Evolutionary conservation across 2,329 filamentous ascomycete species (phyloP).

Genomic region (Venturia aucupariae): DNA sequence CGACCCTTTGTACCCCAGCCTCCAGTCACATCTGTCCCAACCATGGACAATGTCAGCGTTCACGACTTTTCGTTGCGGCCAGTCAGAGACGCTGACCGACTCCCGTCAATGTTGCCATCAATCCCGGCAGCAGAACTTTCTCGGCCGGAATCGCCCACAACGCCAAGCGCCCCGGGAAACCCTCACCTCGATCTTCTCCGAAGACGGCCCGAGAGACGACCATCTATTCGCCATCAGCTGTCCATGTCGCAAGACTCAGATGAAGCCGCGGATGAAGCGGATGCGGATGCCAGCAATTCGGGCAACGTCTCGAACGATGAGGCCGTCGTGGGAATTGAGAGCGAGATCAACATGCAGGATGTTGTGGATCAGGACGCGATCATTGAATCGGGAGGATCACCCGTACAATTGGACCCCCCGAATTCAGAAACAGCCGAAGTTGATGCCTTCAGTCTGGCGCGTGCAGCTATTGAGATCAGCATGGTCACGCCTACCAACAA

Average conservation of each 20-base stretch:
- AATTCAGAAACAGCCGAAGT: conserved; percentile 79
- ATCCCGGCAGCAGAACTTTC: conserved; percentile 63
- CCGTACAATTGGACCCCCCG: conserved; percentile 65
- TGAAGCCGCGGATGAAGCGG: conserved; percentile 68
- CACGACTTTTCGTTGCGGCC: conserved; percentile 68
- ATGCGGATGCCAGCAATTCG: conserved; percentile 49
- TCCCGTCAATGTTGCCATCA: conserved; percentile 71
- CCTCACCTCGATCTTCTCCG: conserved; percentile 22
- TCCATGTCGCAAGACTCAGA: conserved; percentile 81
- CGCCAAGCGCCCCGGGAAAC: conserved; percentile 60
- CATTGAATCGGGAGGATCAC: conserved; percentile 58
- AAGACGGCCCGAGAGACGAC: conserved; percentile 52
- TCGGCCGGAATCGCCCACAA: conserved; percentile 88
- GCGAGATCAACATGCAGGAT: conserved; percentile 76
- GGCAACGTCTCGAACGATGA: conserved; percentile 65
- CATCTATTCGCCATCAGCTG: conserved; percentile 80
- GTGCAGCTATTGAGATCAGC: conserved; percentile 74
- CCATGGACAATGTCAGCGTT: conserved; percentile 50
- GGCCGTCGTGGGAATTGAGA: conserved; percentile 69
- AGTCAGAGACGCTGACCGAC: conserved; percentile 70
- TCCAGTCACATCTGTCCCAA: conserved; percentile 56
- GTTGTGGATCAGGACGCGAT: conserved; percentile 77
- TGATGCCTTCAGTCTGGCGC: conserved; percentile 87
- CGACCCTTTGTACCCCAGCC: conserved; percentile 50
- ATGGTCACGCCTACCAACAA: conserved; percentile 62